Conservation (phyloP, 177 flowering plant species). For the Vitis hybrid region DNA sequence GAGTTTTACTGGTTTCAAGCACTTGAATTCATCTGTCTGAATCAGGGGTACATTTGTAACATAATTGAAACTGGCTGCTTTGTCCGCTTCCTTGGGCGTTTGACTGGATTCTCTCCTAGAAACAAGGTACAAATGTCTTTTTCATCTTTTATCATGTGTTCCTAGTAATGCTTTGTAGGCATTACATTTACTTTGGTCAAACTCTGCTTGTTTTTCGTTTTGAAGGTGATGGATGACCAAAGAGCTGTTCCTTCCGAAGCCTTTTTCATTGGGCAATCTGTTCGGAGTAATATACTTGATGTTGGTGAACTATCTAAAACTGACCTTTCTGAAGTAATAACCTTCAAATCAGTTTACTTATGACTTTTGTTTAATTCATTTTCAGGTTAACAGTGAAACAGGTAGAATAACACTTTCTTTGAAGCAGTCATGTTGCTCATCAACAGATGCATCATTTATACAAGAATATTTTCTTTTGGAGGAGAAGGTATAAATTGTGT, state of each 20-base stretch:
- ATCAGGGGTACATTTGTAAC: constrained; percentile 89
- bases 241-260: constrained; percentile 47
- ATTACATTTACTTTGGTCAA: not conserved
- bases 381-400: constrained; percentile 62
- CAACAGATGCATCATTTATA: constrained; percentile 84
- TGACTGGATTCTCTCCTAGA: constrained; percentile 89
- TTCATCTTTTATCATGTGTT: not conserved
- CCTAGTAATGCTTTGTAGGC: not conserved
- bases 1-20: constrained; percentile 1
- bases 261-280: constrained; percentile 87
- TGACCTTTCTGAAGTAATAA: not conserved
- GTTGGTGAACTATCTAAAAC: constrained; percentile 41
- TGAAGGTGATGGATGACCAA: constrained; percentile 67
- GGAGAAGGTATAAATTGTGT: constrained; percentile 57
- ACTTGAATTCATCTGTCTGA: constrained; percentile 12
- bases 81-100: constrained; percentile 88
- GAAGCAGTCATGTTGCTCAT: constrained; percentile 82
- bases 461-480: constrained; percentile 71
- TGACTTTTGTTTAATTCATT: constrained; percentile 4
- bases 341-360: not conserved
- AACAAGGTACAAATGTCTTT: constrained; percentile 45
- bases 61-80: constrained; percentile 87
- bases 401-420: constrained; percentile 79
- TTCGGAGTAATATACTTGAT: constrained; percentile 72
- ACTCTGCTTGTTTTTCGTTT: constrained; percentile 11